Evolutionary conservation across 257 asterid genomes (phyloP), one percentile per base, ranked within the genome.

Genomic region (Thymus quinquecostatus): DNA sequence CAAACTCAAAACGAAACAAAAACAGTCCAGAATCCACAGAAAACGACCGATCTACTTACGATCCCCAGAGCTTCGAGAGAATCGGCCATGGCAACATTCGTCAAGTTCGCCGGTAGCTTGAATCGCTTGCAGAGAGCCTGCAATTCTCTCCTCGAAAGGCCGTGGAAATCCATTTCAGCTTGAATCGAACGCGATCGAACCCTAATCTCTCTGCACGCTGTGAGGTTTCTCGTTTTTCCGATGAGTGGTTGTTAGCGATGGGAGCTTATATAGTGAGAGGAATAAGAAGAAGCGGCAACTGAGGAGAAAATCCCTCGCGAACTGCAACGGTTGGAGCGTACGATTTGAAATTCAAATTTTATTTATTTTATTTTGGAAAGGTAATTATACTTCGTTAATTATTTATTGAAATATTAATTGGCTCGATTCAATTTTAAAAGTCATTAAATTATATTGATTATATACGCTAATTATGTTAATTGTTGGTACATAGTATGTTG

Each of bases 71-170:
- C 71, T 29, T 68, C 67, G 75, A 92, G 92, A 40, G 92, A 81
- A 4, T 87, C 85, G 9, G 81, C 84, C 96, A 88, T 88, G 60
- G 92, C 87, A 13, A 82, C 78, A 67, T 86, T 90, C 9, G 97
- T 83, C 8, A 75, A 62, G 75, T 88, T 90, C 14, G 96, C 96
- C 0, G 91, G 87, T 74, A 90, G 86, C 64, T 84, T 82, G 78
- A 88, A 85, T 86, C 64, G 86, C 91, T 85, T 87, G 90, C 95
- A 90, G 14, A 90, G 86, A 12, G 82, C 66, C 74, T 90, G 97
- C 80, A 90, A 83, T 57, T 90, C 86, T 82, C 85, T 90, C 86
- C 98, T 84, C 1, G 85, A 2, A 48, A 92, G 89, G 21, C 50
- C 69, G 60, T 86, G 73, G 82, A 85, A 84, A 63, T 88, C 96